Conservation (phyloP, 805 yeast genomes). For the Blastobotrys terrestris region DNA sequence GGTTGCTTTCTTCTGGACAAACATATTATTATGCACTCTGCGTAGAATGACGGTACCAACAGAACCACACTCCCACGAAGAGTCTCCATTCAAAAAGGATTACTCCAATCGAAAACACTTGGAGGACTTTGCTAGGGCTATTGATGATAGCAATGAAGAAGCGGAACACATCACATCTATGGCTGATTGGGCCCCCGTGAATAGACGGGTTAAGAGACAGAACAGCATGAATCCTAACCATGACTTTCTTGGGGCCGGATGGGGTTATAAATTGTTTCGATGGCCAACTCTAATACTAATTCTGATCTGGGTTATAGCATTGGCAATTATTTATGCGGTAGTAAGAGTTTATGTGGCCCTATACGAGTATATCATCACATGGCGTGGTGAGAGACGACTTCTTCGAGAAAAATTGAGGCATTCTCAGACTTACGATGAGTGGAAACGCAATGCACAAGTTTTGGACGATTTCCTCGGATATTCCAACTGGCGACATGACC, state of each 20-base stretch:
- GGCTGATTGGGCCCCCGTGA: constrained; percentile 44
- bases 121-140: constrained; percentile 35
- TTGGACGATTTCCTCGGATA: constrained; percentile 54
- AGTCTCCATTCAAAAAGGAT: constrained; percentile 8
- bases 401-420: constrained; percentile 45
- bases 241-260: constrained; percentile 26
- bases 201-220: constrained; percentile 13
- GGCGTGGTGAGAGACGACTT: constrained; percentile 51
- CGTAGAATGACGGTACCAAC: too few relatives aligned
- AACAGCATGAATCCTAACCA: not conserved
- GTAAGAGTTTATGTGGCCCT: constrained; percentile 57
- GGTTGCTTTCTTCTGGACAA: too few relatives aligned
- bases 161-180: constrained; percentile 33
- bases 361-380: constrained; percentile 52
- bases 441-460: constrained; percentile 51
- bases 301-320: constrained; percentile 46
- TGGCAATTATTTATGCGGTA: constrained; percentile 44
- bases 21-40: too few relatives aligned
- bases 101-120: constrained; percentile 24
- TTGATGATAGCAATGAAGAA: constrained; percentile 29
- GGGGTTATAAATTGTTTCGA: constrained; percentile 46
- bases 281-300: constrained; percentile 59
- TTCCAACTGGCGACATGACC: constrained; percentile 59
- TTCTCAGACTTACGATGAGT: constrained; percentile 51
- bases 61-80: not conserved